Conservation (phyloP, 2,329 filamentous ascomycete genomes). For the Alternaria gansuensis region DNA sequence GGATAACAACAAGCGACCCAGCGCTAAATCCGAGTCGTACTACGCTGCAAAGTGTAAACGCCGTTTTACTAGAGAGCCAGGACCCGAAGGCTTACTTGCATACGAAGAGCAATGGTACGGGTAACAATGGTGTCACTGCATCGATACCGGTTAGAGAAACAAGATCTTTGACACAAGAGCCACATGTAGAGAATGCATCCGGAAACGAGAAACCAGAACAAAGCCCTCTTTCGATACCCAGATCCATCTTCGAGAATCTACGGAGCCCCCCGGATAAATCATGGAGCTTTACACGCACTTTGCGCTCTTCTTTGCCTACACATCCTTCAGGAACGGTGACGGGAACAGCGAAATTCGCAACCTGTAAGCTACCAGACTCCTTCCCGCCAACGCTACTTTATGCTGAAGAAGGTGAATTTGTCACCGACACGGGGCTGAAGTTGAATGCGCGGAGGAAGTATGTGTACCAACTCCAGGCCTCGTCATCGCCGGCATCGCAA, state of each 20-base stretch:
- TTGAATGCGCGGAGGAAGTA: constrained; percentile 73
- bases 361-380: constrained; percentile 54
- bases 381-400: constrained; percentile 69
- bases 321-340: constrained; percentile 73
- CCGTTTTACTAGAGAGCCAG: constrained; percentile 73
- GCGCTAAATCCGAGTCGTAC: constrained; percentile 83
- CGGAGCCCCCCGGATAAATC: constrained; percentile 33
- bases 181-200: neutral
- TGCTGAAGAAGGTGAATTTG: constrained; percentile 71
- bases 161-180: neutral
- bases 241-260: constrained; percentile 29
- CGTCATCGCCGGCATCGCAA: too few species aligned
- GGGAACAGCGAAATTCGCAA: constrained; percentile 71
- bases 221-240: neutral
- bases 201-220: neutral
- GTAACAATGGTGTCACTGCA: neutral
- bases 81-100: constrained; percentile 13
- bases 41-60: constrained; percentile 91
- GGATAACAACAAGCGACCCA: constrained; percentile 80
- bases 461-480: constrained; percentile 69
- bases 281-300: constrained; percentile 70
- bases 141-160: neutral
- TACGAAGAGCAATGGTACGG: neutral
- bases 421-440: constrained; percentile 61
- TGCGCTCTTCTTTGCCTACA: constrained; percentile 64